Conservation (phyloP, 2,329 filamentous ascomycete species). For the Beauveria sp. region DNA sequence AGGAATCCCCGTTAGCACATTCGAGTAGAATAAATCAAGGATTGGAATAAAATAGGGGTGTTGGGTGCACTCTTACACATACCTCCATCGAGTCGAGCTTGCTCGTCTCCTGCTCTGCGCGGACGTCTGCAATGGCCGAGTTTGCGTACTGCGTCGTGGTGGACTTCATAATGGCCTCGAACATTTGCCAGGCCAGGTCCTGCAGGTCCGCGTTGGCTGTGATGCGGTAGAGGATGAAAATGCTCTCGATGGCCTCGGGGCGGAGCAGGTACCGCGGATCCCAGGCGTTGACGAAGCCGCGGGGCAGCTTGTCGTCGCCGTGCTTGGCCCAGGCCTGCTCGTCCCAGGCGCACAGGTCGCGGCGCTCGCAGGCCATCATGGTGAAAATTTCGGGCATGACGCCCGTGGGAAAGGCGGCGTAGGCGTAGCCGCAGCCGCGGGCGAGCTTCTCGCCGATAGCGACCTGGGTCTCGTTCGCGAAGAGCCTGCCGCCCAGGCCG, state of each 20-base stretch:
- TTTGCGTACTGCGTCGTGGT: constrained; percentile 57
- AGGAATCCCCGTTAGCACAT: neutral
- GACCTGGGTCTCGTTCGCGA: constrained; percentile 43
- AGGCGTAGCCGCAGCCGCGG: constrained; percentile 57
- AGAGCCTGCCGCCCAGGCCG: constrained; percentile 51
- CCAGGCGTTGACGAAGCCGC: constrained; percentile 47
- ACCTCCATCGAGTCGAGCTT: constrained; percentile 56
- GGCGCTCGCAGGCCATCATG: constrained; percentile 19
- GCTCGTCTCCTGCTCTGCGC: constrained; percentile 45
- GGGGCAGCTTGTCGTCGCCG: constrained; percentile 30
- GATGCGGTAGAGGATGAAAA: constrained; percentile 70
- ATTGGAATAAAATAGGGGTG: neutral
- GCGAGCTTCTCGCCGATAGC: constrained; percentile 50
- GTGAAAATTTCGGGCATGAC: constrained; percentile 55
- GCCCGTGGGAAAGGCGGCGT: constrained; percentile 47
- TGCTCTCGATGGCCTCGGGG: constrained; percentile 73
- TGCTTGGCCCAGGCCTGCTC: constrained; percentile 21
- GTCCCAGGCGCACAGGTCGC: constrained; percentile 25
- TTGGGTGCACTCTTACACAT: constrained; percentile 6
- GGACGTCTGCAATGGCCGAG: constrained; percentile 59
- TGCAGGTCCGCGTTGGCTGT: constrained; percentile 60
- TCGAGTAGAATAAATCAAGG: neutral
- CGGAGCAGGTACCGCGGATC: constrained; percentile 58
- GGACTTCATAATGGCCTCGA: constrained; percentile 51
- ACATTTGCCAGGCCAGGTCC: constrained; percentile 69